Base-by-base conservation (phyloP, 768 basidiomycete species). In the Lactarius sp. region DNA sequence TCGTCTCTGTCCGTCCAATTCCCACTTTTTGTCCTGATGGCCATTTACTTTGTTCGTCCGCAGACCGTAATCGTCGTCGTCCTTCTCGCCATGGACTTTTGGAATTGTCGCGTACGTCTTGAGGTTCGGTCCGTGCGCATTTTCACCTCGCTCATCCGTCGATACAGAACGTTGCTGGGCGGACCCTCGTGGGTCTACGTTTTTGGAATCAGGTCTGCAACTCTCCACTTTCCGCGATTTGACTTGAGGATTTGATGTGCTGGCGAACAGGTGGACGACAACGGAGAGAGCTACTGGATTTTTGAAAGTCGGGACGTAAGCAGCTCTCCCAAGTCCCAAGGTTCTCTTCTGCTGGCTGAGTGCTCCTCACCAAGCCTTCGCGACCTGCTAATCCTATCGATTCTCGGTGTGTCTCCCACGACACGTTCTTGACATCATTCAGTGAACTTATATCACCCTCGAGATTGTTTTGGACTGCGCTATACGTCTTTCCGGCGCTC, bases 271-370 rank as follows among this genome's bases (percentile, higher is more conserved):
- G 94, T 98, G 14, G 94, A 98, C 70, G 94, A 98, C 59, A 94
- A 98, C 68, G 97, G 97, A 2, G 92, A 96, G 74, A 84, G 81
- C 74, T 95, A 88, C 69, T 99, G 97, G 97, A 95, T 99, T 12
- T 99, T 99, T 68, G 97, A 99, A 76, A 90, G 90, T 70, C 83
- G 95, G 71, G 95, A 98, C 75, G 96, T 96, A 75, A 72, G 90
- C 18, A 4, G 77, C 46, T 52, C 42, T 59, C 27, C 18, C 47
- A 42, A 18, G 49, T 59, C 27, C 18, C 47, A 42, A 18, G 49
- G 12, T 34, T 37, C 33, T 27, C 44, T 58, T 52, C 39, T 63
- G 10, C 49, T 61, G 44, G 20, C 47, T 58, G 37, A 64, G 10
- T 18, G 18, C 33, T 9, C 20, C 34, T 64, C 39, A 18, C 18